Conservation (phyloP, 2,329 filamentous ascomycete species). For the Fusarium paranaense region DNA sequence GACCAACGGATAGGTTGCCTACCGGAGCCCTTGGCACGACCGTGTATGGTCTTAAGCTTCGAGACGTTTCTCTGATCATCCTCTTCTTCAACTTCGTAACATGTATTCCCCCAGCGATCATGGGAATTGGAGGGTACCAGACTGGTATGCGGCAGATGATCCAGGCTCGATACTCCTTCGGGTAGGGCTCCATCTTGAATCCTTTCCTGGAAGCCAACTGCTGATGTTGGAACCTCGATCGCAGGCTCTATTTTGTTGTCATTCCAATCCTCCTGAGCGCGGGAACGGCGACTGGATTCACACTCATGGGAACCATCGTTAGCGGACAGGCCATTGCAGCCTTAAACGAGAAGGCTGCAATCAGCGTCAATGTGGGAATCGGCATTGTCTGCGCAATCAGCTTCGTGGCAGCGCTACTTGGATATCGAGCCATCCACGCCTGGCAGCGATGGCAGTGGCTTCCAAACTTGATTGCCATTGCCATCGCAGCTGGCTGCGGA, state of each 20-base stretch:
- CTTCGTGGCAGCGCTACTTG: conserved; percentile 65
- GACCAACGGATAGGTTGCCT: conserved; percentile 56
- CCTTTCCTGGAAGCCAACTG: too few relatives aligned
- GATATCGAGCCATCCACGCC: conserved; percentile 64
- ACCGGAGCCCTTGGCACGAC: conserved; percentile 70
- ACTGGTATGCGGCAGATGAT: conserved; percentile 71
- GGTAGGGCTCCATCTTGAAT: conserved; percentile 46
- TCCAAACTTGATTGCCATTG: conserved; percentile 62
- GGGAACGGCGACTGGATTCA: conserved; percentile 69
- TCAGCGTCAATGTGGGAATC: conserved; percentile 66
- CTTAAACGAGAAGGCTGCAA: conserved; percentile 53
- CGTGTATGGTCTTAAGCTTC: conserved; percentile 64
- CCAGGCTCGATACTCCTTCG: conserved; percentile 71
- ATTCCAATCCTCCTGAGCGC: conserved; percentile 66
- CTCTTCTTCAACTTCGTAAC: conserved; percentile 68
- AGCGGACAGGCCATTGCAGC: conserved; percentile 65
- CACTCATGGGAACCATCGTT: conserved; percentile 66
- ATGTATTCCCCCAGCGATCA: conserved; percentile 65
- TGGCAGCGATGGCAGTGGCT: conserved; percentile 70
- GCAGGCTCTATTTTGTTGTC: conserved; percentile 60
- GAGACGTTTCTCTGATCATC: conserved; percentile 67
- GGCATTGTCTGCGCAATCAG: conserved; percentile 65
- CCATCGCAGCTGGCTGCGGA: conserved; percentile 65
- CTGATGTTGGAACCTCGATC: conserved; percentile 23
- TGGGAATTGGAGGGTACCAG: conserved; percentile 65